A percentile compares a stretch with the other conserved stretches of the same genome.
These are phyloP conservation scores for Xylaria sp. DNA, from an alignment of 2,329 filamentous ascomycete species.

Conservation along the genomic window DNA sequence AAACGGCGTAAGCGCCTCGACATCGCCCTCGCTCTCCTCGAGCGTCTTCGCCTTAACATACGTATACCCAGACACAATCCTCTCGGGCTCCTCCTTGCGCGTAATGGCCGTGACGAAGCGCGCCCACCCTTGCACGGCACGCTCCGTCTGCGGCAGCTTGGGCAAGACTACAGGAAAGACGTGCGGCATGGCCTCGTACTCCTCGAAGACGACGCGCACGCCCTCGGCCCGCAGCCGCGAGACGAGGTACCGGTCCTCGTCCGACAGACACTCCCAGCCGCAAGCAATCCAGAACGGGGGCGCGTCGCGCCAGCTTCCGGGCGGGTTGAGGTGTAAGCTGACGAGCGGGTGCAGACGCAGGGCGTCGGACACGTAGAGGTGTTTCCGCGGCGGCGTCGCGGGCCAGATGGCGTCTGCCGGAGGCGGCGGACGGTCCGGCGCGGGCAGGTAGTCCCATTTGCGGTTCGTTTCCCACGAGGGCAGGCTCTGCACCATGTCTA, in stretches of 20 bases:
- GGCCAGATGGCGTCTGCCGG: constrained; percentile 68
- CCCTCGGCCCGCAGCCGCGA: constrained; percentile 65
- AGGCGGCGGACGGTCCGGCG: constrained; percentile 49
- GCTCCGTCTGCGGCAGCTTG: constrained; percentile 55
- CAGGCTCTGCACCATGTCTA: constrained; percentile 74
- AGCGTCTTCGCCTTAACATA: constrained; percentile 63
- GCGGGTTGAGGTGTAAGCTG: constrained; percentile 65
- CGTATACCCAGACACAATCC: constrained; percentile 56
- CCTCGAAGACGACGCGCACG: constrained; percentile 72
- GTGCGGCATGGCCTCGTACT: constrained; percentile 83
- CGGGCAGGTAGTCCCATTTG: constrained; percentile 72
- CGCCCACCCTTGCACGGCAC: constrained; percentile 67
- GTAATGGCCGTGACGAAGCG: constrained; percentile 62
- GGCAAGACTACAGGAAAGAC: constrained; percentile 70
- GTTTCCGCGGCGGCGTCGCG: constrained; percentile 61
- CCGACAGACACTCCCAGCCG: constrained; percentile 77
- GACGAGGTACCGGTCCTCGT: constrained; percentile 73
- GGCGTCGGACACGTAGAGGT: constrained; percentile 66
- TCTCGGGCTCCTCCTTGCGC: constrained; percentile 50
- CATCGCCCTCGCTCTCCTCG: constrained; percentile 59
- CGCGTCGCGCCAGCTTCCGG: constrained; percentile 68
- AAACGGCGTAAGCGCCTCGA: constrained; percentile 57
- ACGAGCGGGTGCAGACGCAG: constrained; percentile 74
- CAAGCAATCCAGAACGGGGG: constrained; percentile 76
- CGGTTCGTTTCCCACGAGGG: constrained; percentile 65